Percentiles rank a stretch among this genome's conserved stretches.
Conservation (phyloP, 495 filamentous ascomycete species). For the Podospora comata region DNA sequence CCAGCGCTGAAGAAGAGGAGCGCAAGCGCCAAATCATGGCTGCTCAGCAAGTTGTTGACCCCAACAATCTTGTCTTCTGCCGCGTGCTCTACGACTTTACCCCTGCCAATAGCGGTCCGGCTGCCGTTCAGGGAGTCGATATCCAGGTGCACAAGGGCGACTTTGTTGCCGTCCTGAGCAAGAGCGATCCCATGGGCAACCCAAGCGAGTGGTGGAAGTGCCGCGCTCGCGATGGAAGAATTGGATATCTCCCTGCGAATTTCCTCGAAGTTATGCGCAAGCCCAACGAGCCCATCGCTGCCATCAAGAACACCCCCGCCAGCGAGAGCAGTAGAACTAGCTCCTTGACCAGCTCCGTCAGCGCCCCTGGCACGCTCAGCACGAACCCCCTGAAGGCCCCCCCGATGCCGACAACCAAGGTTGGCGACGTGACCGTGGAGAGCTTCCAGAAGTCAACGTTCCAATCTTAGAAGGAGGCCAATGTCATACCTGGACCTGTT, state of each 20-base stretch:
- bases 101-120: slow-evolving; percentile 58
- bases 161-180: slow-evolving; percentile 88
- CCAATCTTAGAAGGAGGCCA: slow-evolving; percentile 54
- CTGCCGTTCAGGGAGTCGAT: slow-evolving; percentile 70
- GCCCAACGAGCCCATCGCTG: slow-evolving; percentile 41
- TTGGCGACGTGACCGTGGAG: slow-evolving; percentile 69
- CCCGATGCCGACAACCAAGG: slow-evolving; percentile 58
- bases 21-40: slow-evolving; percentile 53
- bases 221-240: slow-evolving; percentile 81
- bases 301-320: slow-evolving; percentile 55
- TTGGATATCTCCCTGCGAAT: slow-evolving; percentile 85
- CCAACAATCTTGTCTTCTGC: slow-evolving; percentile 89
- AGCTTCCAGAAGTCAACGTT: slow-evolving; percentile 91
- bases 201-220: slow-evolving; percentile 97
- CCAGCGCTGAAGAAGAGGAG: slow-evolving; percentile 77
- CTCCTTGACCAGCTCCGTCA: slow-evolving; percentile 44
- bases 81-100: slow-evolving; percentile 91
- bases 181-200: slow-evolving; percentile 88
- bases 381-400: slow-evolving; percentile 33
- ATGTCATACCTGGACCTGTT: background rate
- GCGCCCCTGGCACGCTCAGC: slow-evolving; percentile 35
- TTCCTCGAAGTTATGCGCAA: slow-evolving; percentile 83
- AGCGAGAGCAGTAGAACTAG: slow-evolving; percentile 51
- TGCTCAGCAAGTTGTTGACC: slow-evolving; percentile 61
- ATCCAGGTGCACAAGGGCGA: slow-evolving; percentile 93